Evolutionary conservation across 305 asterid species (phyloP), one percentile per base, ranked within the genome.

Genomic region (Petunia hybrid): DNA sequence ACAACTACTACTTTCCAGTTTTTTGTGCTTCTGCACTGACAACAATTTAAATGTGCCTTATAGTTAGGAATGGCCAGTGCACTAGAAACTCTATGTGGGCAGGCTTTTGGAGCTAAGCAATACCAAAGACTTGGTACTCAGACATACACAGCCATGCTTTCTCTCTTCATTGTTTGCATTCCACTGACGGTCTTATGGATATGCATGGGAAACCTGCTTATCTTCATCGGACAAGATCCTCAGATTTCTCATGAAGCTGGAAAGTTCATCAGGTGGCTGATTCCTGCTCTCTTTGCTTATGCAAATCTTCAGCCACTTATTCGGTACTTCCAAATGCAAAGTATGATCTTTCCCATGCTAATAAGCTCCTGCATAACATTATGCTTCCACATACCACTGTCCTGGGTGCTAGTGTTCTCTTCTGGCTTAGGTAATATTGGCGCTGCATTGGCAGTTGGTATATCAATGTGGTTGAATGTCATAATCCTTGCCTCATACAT

Each of bases 61-160:
- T 86, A 92, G 97, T 80, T 87, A 60, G 97, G 98, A 6, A 91
- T 93, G 98, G 94, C 92, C 2, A 48, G 89, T 63, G 97, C 94
- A n/a, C 80, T 91, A 83, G 98, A 93, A 86, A 89, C 97, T 5
- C 87, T 91, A 10, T 88, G 97, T 1, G 97, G 97, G 41, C 98
- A 94, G 80, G 93, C 97, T 7, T 93, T 87, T 35, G 98, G 97
- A 64, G 97, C 97, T 74, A 83, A 90, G 43, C 97, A 92, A 59
- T 94, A 91, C 43, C 86, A 91, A 77, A 94, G 88, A 80, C 40
- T 94, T 22, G 97, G 94, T 45, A 93, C 92, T 38, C 95, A 94
- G 61, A 94, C 94, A 0, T 92, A 91, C 88, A 89, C 95, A 1
- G 92, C 92, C 22, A 86, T 94, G 2, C 59, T 90, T 1, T 90